These are phyloP conservation scores for Knufia petricola DNA, from an alignment of 2,329 filamentous ascomycete genomes.

Conservation along the genomic window DNA sequence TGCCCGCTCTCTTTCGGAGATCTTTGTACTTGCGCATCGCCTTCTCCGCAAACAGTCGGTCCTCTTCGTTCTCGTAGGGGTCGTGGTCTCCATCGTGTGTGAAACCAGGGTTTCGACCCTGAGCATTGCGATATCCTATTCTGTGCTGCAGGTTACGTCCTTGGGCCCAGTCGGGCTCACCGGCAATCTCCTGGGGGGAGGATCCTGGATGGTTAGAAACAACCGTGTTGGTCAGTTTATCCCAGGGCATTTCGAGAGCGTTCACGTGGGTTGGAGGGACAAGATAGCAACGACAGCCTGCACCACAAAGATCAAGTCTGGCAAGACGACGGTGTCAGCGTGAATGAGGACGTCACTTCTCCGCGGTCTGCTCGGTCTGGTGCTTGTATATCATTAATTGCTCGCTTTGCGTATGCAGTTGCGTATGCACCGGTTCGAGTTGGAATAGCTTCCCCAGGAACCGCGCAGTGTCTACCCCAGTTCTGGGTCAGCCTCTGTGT, in stretches of 20 bases:
- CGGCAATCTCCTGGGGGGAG: slow-evolving; percentile 30
- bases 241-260: slow-evolving; percentile 1
- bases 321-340: too few species aligned
- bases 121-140: slow-evolving; percentile 31
- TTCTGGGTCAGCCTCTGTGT: too few species aligned
- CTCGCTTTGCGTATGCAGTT: too few species aligned
- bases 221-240: neutral
- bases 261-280: neutral
- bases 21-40: slow-evolving; percentile 23
- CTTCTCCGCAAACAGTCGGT: slow-evolving; percentile 22
- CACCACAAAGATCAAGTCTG: too few species aligned
- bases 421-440: too few species aligned
- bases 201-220: slow-evolving; percentile 30
- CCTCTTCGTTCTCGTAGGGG: slow-evolving; percentile 20
- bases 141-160: slow-evolving; percentile 29
- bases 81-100: slow-evolving; percentile 29
- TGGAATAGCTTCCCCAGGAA: too few species aligned
- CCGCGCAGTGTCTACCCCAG: too few species aligned
- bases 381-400: too few species aligned
- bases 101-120: slow-evolving; percentile 32
- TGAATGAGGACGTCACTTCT: too few species aligned
- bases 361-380: too few species aligned
- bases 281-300: too few species aligned
- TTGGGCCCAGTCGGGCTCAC: slow-evolving; percentile 36
- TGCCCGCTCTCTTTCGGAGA: slow-evolving; percentile 22